Evolutionary conservation across 352 stramenopile species (phyloP).

Genomic region (Pythium vanterpoolii): DNA sequence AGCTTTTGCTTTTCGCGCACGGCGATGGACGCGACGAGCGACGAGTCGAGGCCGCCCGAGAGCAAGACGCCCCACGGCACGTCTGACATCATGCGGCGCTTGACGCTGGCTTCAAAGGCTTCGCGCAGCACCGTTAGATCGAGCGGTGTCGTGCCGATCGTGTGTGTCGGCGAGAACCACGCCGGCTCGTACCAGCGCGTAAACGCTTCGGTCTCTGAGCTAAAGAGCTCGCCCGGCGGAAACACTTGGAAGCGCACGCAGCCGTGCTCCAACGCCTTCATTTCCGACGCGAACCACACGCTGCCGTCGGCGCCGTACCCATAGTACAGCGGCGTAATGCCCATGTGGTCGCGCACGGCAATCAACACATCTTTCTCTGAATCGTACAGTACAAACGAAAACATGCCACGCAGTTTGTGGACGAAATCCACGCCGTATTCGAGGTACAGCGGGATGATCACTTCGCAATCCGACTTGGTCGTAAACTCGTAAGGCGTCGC

Average conservation of each 20-base stretch:
- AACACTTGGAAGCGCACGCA: conserved; percentile 88
- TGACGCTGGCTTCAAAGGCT: conserved; percentile 94
- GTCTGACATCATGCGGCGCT: conserved; percentile 98
- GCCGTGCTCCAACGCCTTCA: conserved; percentile 94
- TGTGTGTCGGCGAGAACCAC: conserved; percentile 85
- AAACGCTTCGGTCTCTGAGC: conserved; percentile 87
- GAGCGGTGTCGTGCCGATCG: conserved; percentile 51
- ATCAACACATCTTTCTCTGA: conserved; percentile 92
- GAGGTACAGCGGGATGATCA: conserved; percentile 96
- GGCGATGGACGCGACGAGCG: conserved; percentile 96
- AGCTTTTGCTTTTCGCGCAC: conserved; percentile 90
- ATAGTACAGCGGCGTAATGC: conserved; percentile 98
- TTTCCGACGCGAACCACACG: conserved; percentile 96
- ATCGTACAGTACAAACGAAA: conserved; percentile 98
- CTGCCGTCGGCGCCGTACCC: conserved; percentile 96
- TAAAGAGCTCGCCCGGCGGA: conserved; percentile 89
- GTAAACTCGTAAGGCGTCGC: conserved; percentile 89
- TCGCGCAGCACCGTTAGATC: conserved; percentile 80
- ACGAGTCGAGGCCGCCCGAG: conserved; percentile 97
- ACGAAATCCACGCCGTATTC: conserved; percentile 90
- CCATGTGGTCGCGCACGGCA: conserved; percentile 96
- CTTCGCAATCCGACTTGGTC: conserved; percentile 97
- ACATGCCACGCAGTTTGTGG: conserved; percentile 96
- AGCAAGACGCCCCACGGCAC: conserved; percentile 98
- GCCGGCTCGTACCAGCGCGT: conserved; percentile 94